Evolutionary conservation across 1,284 basidiomycete species (phyloP), one percentile per base, ranked within the genome.

Genomic region (Sporisorium exsertum): DNA sequence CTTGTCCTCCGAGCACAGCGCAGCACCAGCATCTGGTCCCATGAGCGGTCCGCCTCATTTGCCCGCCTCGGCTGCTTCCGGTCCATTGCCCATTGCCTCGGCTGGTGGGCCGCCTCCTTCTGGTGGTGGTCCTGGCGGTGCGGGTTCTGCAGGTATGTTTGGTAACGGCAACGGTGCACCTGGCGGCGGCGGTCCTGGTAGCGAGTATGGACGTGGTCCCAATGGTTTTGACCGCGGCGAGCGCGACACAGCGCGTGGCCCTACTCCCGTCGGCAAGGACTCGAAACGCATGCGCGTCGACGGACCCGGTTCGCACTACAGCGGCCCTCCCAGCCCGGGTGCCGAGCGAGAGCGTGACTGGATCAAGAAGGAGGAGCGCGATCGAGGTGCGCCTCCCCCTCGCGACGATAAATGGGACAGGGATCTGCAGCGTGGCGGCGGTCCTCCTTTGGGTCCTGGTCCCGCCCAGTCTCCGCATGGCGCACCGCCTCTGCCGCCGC

Each of bases 21-120:
- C 66, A n/a, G 55, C 65, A 12, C 63, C 61, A 20, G 49, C 69
- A 37, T 49, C 73, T 20, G 72, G 75, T n/a, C 72, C 72, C n/a
- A 60, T 64, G 61, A 69, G 64, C 40, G 77, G 58, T 18, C 68
- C 70, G 10, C 74, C 78, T 52, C 78, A 80, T n/a, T 64, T 80
- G 18, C 78, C 78, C 18, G 58, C 78, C 20, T 71, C 78, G 8
- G 65, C 54, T 18, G 55, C 58, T 26, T 64, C 65, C 18, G 78
- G 78, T 64, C 83, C 76, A 61, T 78, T 75, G 58, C 72, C 81
- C 84, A 87, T 78, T 84, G 86, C 78, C 75, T 85, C 80, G 82
- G 86, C 77, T 86, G 86, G 72, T 79, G 74, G 59, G 84, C 87
- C 70, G 83, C 86, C 80, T 86, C 88, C 87, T 81, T 87, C 84